phyloP scores from a whole-genome alignment of 176 grass and related monocot species.

The Lolium multiflorum region DNA sequence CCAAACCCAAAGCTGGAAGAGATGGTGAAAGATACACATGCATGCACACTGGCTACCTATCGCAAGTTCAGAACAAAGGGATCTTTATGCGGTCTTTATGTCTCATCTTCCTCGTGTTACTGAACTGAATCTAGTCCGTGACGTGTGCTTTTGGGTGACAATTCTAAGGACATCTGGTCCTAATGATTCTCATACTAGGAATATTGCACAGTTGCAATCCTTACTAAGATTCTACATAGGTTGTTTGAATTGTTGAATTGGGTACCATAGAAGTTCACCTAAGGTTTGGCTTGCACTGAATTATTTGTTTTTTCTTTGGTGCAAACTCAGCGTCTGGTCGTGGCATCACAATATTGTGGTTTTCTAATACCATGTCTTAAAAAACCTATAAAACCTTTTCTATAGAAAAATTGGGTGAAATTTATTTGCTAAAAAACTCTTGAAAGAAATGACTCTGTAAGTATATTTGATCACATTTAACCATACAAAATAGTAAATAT shows the following conservation, averaged over 20 bases:
- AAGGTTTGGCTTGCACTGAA: not conserved
- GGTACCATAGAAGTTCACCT: not conserved
- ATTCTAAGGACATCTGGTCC: no score
- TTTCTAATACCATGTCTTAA: not conserved
- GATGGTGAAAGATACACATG: conserved; percentile 41
- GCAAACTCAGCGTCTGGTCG: not conserved
- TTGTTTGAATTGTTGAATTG: not conserved
- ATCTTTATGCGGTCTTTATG: conserved; percentile 8
- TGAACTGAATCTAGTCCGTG: not conserved
- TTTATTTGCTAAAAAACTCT: no score
- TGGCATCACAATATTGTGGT: not conserved
- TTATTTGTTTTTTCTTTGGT: not conserved
- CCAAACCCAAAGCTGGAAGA: conserved; percentile 59
- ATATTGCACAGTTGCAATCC: not conserved
- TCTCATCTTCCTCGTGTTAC: conserved; percentile 22
- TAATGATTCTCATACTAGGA: not conserved
- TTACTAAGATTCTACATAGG: not conserved
- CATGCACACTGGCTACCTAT: not conserved
- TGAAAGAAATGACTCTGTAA: no score
- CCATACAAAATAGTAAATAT: no score
- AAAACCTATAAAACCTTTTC: no score
- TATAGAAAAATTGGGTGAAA: no score
- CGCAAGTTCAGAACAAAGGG: conserved; percentile 12
- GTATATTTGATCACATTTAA: no score
- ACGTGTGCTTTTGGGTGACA: not conserved